Evolutionary conservation across 2,329 filamentous ascomycete genomes (phyloP), one percentile per base, ranked within the genome.

Genomic region (Erysiphe neolycopersici): DNA sequence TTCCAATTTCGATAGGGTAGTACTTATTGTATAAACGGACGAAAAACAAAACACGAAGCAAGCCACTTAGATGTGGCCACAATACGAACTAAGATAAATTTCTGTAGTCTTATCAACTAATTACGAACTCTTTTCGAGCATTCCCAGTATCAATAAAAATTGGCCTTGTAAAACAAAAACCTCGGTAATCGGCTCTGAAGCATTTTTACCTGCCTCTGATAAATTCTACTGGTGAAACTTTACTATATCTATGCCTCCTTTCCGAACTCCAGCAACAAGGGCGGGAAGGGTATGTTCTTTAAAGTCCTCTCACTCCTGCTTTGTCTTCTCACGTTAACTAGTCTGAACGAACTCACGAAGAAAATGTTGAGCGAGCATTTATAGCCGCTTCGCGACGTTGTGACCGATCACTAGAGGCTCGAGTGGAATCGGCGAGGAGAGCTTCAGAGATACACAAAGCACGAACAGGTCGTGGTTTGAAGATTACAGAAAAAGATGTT

Each of bases 371-470:
- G 59, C 69, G 85, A 54, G 85, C 85, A 18, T 94, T 91, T 57
- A 89, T 94, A 51, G 85, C 85, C 12, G 85, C 85, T 3, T 94
- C 87, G 5, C 67, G 85, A 50, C 69, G 87, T 49, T 79, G 79
- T 52, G 87, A 94, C 54, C 74, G 85, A 44, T 87, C 79, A 55
- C 63, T 93, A 14, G 84, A 94, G 59, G 84, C 84, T 13, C 74
- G 85, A 22, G 70, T 93, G 16, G 80, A 92, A 57, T 94, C 85
- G 2, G 85, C 87, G 13, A 70, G 74, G 43, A 73, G 81, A 60
- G 85, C 85, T 5, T 93, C 85, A n/a, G 76, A 83, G 53, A 82
- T 93, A 33, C 85, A 93, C 66, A 83, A 84, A 62, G 71, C 76
- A 57, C 74, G 84, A 16, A 93, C 85, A 0, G 87, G 85, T 35